Percentiles rank a stretch among this genome's conserved stretches.
Evolutionary conservation across 441 rosid species (phyloP).

Genomic region (Mallotus japonicus): DNA sequence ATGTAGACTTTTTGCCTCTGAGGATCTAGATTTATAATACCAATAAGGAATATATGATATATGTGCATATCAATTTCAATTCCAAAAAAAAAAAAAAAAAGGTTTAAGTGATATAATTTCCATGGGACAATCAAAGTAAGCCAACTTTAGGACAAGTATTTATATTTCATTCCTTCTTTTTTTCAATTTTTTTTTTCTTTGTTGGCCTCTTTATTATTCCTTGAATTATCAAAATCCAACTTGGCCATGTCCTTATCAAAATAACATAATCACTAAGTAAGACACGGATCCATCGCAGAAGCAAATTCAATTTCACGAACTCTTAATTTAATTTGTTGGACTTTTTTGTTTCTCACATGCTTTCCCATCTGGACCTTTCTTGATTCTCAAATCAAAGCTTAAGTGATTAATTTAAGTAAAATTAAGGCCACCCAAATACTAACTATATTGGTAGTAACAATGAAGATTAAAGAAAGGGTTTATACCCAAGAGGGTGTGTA

Average conservation of each 20-base stretch:
- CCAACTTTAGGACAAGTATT: conserved; percentile 21
- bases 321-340: conserved; percentile 6
- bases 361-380: conserved; percentile 33
- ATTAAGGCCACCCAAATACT: conserved; percentile 19
- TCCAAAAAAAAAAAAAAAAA: conserved; percentile 3
- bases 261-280: conserved; percentile 20
- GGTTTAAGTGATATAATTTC: conserved; percentile 17
- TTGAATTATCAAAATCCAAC: conserved; percentile 29
- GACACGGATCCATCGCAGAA: conserved; percentile 15
- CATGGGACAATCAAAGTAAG: conserved; percentile 29
- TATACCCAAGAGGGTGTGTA: no score
- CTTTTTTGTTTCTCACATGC: conserved; percentile 31
- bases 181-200: not conserved
- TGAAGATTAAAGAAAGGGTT: not conserved
- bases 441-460: conserved; percentile 29
- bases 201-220: not conserved
- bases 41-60: conserved; percentile 6
- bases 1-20: conserved; percentile 14
- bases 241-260: conserved; percentile 23
- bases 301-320: conserved; percentile 23
- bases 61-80: not conserved
- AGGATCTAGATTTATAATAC: conserved; percentile 27
- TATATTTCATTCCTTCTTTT: not conserved
- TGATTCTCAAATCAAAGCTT: conserved; percentile 22
- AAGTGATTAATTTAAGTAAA: conserved; percentile 21